Percentiles rank a stretch among this genome's conserved stretches.
These are phyloP conservation scores for Aspergillus terreus DNA, from an alignment of 2,329 filamentous ascomycete genomes.

Conservation along the genomic window DNA sequence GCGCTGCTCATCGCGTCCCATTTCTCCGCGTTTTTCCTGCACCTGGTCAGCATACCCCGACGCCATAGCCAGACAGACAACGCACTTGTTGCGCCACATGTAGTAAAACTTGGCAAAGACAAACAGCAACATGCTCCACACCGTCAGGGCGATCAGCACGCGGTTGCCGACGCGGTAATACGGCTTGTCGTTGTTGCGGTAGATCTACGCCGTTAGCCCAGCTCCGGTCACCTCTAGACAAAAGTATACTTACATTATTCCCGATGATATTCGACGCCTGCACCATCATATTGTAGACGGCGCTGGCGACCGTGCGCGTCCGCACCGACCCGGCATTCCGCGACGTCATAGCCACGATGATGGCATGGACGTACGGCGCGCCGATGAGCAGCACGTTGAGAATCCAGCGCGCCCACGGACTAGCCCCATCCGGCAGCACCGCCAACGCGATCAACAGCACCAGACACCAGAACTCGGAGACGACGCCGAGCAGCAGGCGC, in stretches of 20 bases:
- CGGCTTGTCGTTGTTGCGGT: conserved; percentile 53
- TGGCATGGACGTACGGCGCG: conserved; percentile 57
- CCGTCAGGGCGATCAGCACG: conserved; percentile 52
- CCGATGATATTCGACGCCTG: conserved; percentile 41
- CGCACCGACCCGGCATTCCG: conserved; percentile 42
- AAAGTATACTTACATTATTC: conserved; percentile 30
- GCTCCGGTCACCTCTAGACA: neutral
- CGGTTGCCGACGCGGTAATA: conserved; percentile 58
- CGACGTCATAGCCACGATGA: conserved; percentile 46
- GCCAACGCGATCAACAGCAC: conserved; percentile 52
- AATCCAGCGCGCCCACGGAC: conserved; percentile 52
- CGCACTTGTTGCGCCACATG: conserved; percentile 37
- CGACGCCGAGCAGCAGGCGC: conserved; percentile 51
- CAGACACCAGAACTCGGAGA: conserved; percentile 52
- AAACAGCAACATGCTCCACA: conserved; percentile 49
- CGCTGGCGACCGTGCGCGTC: conserved; percentile 42
- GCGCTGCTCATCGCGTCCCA: conserved; percentile 41
- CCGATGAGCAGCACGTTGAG: conserved; percentile 53
- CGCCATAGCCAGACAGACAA: neutral
- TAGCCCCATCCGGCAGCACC: conserved; percentile 44
- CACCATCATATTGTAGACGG: conserved; percentile 46
- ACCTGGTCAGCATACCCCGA: neutral
- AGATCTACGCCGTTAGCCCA: conserved; percentile 46
- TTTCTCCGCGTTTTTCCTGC: conserved; percentile 29
- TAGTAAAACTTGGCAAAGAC: conserved; percentile 42